Percentiles rank a stretch among this genome's conserved stretches.
phyloP scores from a whole-genome alignment of 768 basidiomycete species.

The Auriscalpium orientale region DNA sequence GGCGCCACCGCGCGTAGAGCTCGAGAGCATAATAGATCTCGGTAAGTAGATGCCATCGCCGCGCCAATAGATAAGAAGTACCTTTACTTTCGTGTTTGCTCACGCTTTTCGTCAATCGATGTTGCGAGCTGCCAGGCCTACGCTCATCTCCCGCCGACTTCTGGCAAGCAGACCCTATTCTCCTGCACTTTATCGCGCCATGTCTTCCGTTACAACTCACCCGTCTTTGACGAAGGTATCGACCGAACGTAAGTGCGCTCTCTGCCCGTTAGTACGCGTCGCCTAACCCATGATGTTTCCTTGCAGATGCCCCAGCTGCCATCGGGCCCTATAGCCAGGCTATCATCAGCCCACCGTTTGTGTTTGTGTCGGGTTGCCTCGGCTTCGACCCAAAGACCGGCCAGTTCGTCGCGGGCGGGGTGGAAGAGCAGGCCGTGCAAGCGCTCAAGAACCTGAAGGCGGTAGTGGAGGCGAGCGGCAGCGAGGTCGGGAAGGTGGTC shows the following conservation, averaged over 20 bases:
- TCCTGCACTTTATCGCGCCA: neutral
- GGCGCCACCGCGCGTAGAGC: too few species aligned
- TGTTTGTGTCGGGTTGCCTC: conserved; percentile 89
- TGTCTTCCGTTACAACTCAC: conserved; percentile 28
- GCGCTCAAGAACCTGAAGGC: conserved; percentile 80
- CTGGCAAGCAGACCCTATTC: too few species aligned
- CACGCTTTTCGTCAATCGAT: too few species aligned
- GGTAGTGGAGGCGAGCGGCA: conserved; percentile 77
- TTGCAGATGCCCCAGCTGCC: conserved; percentile 66
- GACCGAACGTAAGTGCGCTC: conserved; percentile 20
- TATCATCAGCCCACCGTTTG: conserved; percentile 71
- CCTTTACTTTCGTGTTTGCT: too few species aligned
- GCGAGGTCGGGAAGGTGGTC: conserved; percentile 70
- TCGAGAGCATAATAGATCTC: too few species aligned
- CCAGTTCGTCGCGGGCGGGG: conserved; percentile 63
- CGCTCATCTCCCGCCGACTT: too few species aligned
- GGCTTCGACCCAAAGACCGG: conserved; percentile 69
- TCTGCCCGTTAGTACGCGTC: neutral
- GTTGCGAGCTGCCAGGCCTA: too few species aligned
- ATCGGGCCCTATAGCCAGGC: conserved; percentile 88
- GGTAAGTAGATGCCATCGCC: too few species aligned
- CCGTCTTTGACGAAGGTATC: conserved; percentile 28
- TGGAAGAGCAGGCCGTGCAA: conserved; percentile 77
- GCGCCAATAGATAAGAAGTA: too few species aligned
- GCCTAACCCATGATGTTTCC: neutral